phyloP scores from a whole-genome alignment of 805 yeast genomes.

The Myxozyma melibiosi region DNA sequence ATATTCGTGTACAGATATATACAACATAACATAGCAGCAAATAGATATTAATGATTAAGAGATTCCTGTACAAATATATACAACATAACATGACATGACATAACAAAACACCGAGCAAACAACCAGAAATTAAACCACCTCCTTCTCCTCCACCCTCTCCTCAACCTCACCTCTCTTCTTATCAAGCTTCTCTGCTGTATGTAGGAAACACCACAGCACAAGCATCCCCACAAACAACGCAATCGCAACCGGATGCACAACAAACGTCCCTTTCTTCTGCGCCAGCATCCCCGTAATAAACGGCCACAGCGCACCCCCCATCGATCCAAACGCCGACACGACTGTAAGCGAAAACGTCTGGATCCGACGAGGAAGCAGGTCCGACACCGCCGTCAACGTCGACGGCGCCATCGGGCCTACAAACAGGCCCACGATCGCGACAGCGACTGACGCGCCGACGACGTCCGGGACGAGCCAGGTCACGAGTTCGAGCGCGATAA shows the following conservation, averaged over 20 bases:
- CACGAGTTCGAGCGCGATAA: conserved; percentile 47
- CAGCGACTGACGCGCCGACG: conserved; percentile 51
- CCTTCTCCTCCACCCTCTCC: no score
- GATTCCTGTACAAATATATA: no score
- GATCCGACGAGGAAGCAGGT: conserved; percentile 58
- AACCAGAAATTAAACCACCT: no score
- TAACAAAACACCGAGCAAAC: no score
- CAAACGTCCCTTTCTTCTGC: conserved; percentile 38
- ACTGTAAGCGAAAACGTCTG: conserved; percentile 74
- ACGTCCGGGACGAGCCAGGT: conserved; percentile 55
- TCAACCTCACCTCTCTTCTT: no score
- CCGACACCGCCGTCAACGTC: conserved; percentile 62
- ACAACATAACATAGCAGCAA: no score
- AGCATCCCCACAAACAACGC: conserved; percentile 34
- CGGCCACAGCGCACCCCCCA: conserved; percentile 79
- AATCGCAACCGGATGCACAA: conserved; percentile 37
- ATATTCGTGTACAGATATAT: no score
- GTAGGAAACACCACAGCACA: conserved; percentile 34
- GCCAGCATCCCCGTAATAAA: conserved; percentile 58
- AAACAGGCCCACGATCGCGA: conserved; percentile 56
- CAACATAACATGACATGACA: no score
- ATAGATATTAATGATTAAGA: no score
- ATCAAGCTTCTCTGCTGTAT: no score
- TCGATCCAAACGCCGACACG: conserved; percentile 76
- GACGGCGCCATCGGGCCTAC: conserved; percentile 76